Evolutionary conservation across 1,284 basidiomycete species (phyloP), one percentile per base, ranked within the genome.

Genomic region (Boletus subluridellus): DNA sequence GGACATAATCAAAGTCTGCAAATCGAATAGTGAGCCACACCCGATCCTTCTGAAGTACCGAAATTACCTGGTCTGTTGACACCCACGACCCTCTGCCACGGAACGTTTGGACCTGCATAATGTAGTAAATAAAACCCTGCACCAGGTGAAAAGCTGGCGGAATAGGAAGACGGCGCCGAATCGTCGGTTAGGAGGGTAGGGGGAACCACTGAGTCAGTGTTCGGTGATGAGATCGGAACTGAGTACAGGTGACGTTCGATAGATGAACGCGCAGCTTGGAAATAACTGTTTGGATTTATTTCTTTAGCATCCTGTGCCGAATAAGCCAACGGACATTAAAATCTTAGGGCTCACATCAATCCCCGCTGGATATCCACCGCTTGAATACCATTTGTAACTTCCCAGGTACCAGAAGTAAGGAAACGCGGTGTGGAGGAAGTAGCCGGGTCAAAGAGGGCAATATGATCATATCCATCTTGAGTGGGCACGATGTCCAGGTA

Each of bases 401-500:
- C 96, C 95, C 95, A 98, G 35, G 85, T 71, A 0, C 95, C 96
- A 2, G 77, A 78, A 0, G 96, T 98, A 37, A 98, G 77, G 79
- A 94, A 98, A 37, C 77, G 80, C 2, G 94, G 94, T 0, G 78
- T 81, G 30, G 77, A 76, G 15, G 87, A 80, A 63, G 82, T 82
- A 3, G 89, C 83, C 2, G 93, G 88, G 60, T 83, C 87, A 76
- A 94, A 97, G 37, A 94, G 81, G 1, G 94, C 95, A 66, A 97
- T 86, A 69, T 97, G 95, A 66, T 92, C 89, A 77, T 82, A 97
- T 0, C 95, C 95, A 21, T 89, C 82, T 28, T 77, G 67, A 28
- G 83, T 85, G 12, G 94, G 92, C 4, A 95, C 82, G 61, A 98
- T 82, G 70, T 98, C 95, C 46, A 98, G 80, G 73, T 97, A 98